These are phyloP conservation scores for Babesia ovata DNA, from an alignment of 169 alveolate species.

Conservation along the genomic window DNA sequence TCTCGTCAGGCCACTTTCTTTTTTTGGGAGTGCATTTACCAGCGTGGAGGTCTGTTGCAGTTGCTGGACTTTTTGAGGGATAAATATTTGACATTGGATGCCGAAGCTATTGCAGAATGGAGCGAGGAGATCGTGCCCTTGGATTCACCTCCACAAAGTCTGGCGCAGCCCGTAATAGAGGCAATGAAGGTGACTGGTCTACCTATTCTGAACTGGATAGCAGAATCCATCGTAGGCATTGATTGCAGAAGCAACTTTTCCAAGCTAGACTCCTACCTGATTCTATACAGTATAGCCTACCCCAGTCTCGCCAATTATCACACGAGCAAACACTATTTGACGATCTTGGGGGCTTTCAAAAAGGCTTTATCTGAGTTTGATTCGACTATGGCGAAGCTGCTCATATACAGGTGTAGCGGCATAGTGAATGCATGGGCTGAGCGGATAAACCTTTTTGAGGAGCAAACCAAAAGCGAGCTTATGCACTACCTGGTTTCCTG, in stretches of 20 bases:
- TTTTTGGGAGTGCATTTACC: conserved; percentile 31
- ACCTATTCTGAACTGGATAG: conserved; percentile 6
- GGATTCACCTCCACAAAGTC: conserved; percentile 18
- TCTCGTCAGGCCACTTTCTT: conserved; percentile 53
- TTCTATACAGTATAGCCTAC: conserved; percentile 43
- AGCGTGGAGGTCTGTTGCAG: conserved; percentile 44
- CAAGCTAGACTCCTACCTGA: conserved; percentile 42
- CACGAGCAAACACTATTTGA: conserved; percentile 35
- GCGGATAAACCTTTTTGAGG: conserved; percentile 26
- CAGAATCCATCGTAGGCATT: conserved; percentile 17
- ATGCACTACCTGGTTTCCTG: conserved; percentile 36
- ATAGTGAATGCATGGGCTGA: conserved; percentile 57
- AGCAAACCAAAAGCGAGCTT: conserved; percentile 36
- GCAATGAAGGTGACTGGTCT: conserved; percentile 41
- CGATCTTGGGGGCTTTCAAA: conserved; percentile 22
- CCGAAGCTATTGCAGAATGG: conserved; percentile 48
- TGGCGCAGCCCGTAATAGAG: conserved; percentile 22
- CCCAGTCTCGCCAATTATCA: conserved; percentile 32
- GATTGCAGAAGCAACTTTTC: conserved; percentile 10
- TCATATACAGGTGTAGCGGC: conserved; percentile 54
- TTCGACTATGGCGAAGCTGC: conserved; percentile 24
- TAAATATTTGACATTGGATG: conserved; percentile 23
- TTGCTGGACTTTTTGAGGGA: conserved; percentile 49
- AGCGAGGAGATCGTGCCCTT: conserved; percentile 30
- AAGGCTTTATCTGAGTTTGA: conserved; percentile 2